Conservation (phyloP, 345 rosid species). For the Cochlearia excelsa region DNA sequence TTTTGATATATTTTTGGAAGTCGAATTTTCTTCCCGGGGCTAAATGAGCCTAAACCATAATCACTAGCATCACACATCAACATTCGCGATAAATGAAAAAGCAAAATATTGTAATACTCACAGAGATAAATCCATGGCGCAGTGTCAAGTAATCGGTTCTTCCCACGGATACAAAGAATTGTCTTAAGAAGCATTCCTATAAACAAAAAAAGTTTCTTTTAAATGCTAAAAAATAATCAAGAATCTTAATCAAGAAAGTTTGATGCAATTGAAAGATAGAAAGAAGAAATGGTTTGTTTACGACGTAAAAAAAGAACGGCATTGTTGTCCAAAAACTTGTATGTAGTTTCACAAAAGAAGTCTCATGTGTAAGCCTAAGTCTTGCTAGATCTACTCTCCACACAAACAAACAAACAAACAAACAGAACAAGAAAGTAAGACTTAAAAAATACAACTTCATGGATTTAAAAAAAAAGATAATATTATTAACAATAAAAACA, state of each 20-base stretch:
- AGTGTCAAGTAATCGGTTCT: slow-evolving; percentile 80
- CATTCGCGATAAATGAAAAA: not conserved
- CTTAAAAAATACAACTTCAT: not conserved
- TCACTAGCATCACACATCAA: slow-evolving; percentile 4
- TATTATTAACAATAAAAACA: slow-evolving; percentile 1
- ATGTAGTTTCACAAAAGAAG: slow-evolving; percentile 81
- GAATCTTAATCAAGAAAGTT: slow-evolving; percentile 6
- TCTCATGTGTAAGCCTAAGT: slow-evolving; percentile 84
- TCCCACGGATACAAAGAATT: slow-evolving; percentile 79
- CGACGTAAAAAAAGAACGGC: slow-evolving; percentile 77
- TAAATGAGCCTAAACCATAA: slow-evolving; percentile 64
- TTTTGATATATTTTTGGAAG: slow-evolving; percentile 81
- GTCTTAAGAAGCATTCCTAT: slow-evolving; percentile 91
- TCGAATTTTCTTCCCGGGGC: slow-evolving; percentile 86
- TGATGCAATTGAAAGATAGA: slow-evolving; percentile 9
- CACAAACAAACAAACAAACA: too few relatives aligned
- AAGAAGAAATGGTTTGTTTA: slow-evolving; percentile 36
- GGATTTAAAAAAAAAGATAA: not conserved
- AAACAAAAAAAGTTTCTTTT: not conserved
- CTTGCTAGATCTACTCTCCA: slow-evolving; percentile 71
- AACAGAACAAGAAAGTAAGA: not conserved
- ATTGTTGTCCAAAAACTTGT: slow-evolving; percentile 73
- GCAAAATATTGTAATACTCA: slow-evolving; percentile 34
- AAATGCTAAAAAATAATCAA: not conserved
- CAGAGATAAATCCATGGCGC: slow-evolving; percentile 85